Evolutionary conservation across 805 yeast genomes (phyloP), one percentile per base, ranked within the genome.

Genomic region (Wickerhamomyces kurtzmanii): DNA sequence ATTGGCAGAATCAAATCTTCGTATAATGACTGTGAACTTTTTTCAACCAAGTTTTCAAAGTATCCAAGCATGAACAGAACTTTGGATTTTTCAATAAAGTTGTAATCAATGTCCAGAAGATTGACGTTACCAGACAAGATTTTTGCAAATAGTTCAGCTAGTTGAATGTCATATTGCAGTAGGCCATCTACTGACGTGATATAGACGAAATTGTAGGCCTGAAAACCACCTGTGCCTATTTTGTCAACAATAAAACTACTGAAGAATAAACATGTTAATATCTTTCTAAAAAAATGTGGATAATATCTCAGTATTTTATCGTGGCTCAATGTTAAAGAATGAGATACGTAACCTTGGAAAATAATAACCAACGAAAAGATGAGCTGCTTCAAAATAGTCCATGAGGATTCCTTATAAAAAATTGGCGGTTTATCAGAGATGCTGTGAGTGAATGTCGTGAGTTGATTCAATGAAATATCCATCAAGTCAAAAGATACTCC

Each of bases 211-310:
- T 74, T 73, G 47, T 72, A 78, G 9, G 70, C 61, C 31, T 71
- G 73, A 42, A 75, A 75, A 4, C 81, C 81, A 5, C 80, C 81
- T 15, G 68, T 65, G 0, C 83, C 83, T 7, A 75, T 63, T 14
- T 66, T 53, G 17, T 66, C 60, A 15, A 73, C 41, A 7, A 75
- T 53, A 35, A 65, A 71, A 36, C 68, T 60, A 28, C 63, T 25
- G 34, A 64, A 48, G 41, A 57, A 70, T 9, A 73, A 48, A 6
- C 54, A 43, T 24, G 57, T 57, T 19, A 71, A 41, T 1, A 68
- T 47, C 22, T 53, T 41, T 15, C 51, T 37, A 20, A 56, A 34
- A 8, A 48, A 37, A 2, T 30, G 32, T 5, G 41, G 36, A n/a
- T 38, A 36, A 11, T 41, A 35, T 3, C 29, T 20, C 1, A 37